Evolutionary conservation across 2,329 filamentous ascomycete species (phyloP).

Genomic region (Trichoderma harzianum): DNA sequence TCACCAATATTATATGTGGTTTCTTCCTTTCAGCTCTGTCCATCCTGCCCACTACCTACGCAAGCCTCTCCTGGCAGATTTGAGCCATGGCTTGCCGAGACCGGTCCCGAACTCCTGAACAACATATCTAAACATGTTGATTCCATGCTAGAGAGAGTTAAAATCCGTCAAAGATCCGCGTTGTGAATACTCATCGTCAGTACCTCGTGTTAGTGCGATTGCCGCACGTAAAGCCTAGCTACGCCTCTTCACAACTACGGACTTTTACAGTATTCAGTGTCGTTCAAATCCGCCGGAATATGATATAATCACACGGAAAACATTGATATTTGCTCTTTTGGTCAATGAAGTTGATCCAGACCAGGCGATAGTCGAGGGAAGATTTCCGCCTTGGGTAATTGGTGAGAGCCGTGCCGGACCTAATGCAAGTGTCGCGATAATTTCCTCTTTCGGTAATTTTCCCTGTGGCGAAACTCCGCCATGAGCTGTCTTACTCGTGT

Average conservation of each 20-base stretch:
- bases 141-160: neutral
- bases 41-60: neutral
- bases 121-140: neutral
- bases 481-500: neutral
- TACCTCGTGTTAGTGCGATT: neutral
- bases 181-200: neutral
- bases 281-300: neutral
- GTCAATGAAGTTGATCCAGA: neutral
- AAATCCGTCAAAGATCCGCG: neutral
- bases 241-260: neutral
- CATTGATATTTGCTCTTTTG: neutral
- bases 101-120: neutral
- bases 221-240: neutral
- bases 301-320: neutral
- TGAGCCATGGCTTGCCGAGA: neutral
- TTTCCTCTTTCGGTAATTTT: slow-evolving; percentile 3
- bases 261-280: neutral
- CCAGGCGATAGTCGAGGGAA: neutral
- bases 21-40: neutral
- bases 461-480: neutral
- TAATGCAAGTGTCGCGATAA: slow-evolving; percentile 5
- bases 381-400: neutral
- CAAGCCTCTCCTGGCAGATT: neutral
- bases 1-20: neutral
- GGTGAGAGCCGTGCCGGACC: neutral